Base-by-base conservation (phyloP, 2,329 filamentous ascomycete genomes). In the Talaromyces sp. region DNA sequence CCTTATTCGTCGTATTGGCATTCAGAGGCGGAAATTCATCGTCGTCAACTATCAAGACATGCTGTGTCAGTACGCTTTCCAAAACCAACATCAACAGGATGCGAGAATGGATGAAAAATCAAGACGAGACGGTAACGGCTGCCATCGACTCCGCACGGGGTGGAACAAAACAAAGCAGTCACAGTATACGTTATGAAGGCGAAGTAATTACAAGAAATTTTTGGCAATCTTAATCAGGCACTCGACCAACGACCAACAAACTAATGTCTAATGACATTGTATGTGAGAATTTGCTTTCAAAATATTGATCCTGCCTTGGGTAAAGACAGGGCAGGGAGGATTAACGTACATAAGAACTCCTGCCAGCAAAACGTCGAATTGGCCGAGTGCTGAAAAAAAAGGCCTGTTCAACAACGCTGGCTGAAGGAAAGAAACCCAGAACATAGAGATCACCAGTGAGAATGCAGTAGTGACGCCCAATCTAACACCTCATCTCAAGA, bases 291-390 rank as follows among this genome's bases (percentile, higher is more conserved):
- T 73, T 77, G 68, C 50, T 77, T 77, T 78, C 73, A 69, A 70
- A 62, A 75, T 78, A 77, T 62, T 58, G 69, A 66, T 70, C 74
- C 73, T 69, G 68, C 69, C 75, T 71, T 69, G 68, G 66, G 69
- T 70, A 71, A 66, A 73, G 70, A 69, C 69, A 75, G 74, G 75
- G 69, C 70, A 77, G 76, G 77, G 77, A 78, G 74, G 75, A 54
- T 79, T 80, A 80, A 80, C 78, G 74, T 80, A 80, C 78, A 80
- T 78, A 72, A 60, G 70, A 74, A 70, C 69, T 73, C 75, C 72
- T 65, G 71, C 66, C 65, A 69, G 67, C 70, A 65, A 69, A 69
- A 69, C 67, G 59, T 63, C 58, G 66, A 38, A 68, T 68, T 69
- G 65, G 69, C 69, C 72, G 69, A 69, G 69, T 68, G 69, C 65